Conservation (phyloP, 208 protist species). For the Herpetomonas samuelpessoai region DNA sequence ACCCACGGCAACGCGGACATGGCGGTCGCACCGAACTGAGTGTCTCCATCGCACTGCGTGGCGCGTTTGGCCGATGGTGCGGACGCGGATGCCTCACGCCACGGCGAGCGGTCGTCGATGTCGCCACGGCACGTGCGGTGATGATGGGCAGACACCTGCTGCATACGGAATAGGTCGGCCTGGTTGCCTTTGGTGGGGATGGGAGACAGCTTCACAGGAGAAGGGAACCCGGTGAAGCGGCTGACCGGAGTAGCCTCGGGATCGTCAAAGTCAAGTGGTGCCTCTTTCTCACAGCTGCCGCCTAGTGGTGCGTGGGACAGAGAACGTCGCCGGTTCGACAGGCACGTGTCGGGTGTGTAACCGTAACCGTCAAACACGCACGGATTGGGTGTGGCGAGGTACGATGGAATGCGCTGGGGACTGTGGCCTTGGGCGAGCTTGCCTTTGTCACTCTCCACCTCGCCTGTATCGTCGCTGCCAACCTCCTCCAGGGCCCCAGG, state of each 20-base stretch:
- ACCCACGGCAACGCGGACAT: not conserved
- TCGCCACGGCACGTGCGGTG: too few species aligned
- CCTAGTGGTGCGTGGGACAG: too few species aligned
- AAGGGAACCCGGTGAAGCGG: conserved; percentile 42
- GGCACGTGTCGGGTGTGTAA: not conserved
- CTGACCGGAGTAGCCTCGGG: not conserved
- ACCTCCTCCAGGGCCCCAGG: too few species aligned
- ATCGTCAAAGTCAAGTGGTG: not conserved
- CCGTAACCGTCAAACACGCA: not conserved
- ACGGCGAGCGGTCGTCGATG: too few species aligned
- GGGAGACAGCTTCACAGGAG: conserved; percentile 53
- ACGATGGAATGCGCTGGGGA: not conserved
- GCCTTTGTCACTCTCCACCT: too few species aligned
- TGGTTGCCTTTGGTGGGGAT: conserved; percentile 43
- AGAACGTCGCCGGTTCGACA: not conserved
- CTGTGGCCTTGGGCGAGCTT: too few species aligned
- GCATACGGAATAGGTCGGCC: not conserved
- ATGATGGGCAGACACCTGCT: not conserved
- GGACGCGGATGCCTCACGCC: too few species aligned
- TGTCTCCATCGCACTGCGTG: too few species aligned
- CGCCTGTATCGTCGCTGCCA: too few species aligned
- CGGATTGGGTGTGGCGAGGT: not conserved
- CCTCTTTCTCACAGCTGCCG: not conserved
- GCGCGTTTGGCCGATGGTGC: too few species aligned
- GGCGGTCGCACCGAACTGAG: too few species aligned